Percentiles rank a stretch among this genome's conserved stretches.
Evolutionary conservation across 2,329 filamentous ascomycete species (phyloP).

Genomic region (Coccinonectria pachysandricola): DNA sequence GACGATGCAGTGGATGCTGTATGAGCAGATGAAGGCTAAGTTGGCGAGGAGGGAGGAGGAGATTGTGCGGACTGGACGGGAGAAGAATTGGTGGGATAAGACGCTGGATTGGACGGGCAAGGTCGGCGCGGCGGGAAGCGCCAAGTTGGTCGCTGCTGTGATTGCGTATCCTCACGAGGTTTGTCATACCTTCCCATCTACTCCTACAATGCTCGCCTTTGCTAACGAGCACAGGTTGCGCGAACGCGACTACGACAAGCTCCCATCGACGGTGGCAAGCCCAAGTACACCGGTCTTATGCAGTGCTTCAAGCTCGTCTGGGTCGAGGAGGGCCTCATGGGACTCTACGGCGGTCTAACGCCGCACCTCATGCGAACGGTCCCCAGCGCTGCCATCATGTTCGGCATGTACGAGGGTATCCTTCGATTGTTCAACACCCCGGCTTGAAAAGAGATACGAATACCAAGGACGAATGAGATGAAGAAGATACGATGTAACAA

Average conservation of each 20-base stretch:
- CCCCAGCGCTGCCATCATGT: conserved; percentile 91
- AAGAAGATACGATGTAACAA: too few relatives aligned
- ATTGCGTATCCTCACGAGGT: conserved; percentile 91
- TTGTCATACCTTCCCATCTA: conserved; percentile 14
- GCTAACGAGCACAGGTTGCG: conserved; percentile 45
- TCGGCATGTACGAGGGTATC: conserved; percentile 69
- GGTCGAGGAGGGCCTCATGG: conserved; percentile 78
- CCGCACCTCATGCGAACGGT: conserved; percentile 87
- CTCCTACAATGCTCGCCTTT: conserved; percentile 2
- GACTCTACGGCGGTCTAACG: conserved; percentile 82
- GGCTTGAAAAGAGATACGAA: conserved; percentile 15
- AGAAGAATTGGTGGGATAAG: conserved; percentile 61
- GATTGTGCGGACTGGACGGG: conserved; percentile 46
- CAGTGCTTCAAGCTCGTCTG: conserved; percentile 85
- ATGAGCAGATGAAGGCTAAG: conserved; percentile 81
- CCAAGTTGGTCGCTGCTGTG: conserved; percentile 77
- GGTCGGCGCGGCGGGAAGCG: conserved; percentile 65
- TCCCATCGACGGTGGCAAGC: conserved; percentile 57
- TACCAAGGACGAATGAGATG: not conserved
- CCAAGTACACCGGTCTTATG: conserved; percentile 79
- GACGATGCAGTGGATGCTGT: conserved; percentile 87
- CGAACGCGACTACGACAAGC: conserved; percentile 78
- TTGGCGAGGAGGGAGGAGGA: conserved; percentile 54
- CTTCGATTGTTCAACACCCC: conserved; percentile 35
- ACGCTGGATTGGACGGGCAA: conserved; percentile 72